These are phyloP conservation scores for Syzygium oleosum DNA, from an alignment of 345 rosid genomes.

Conservation along the genomic window DNA sequence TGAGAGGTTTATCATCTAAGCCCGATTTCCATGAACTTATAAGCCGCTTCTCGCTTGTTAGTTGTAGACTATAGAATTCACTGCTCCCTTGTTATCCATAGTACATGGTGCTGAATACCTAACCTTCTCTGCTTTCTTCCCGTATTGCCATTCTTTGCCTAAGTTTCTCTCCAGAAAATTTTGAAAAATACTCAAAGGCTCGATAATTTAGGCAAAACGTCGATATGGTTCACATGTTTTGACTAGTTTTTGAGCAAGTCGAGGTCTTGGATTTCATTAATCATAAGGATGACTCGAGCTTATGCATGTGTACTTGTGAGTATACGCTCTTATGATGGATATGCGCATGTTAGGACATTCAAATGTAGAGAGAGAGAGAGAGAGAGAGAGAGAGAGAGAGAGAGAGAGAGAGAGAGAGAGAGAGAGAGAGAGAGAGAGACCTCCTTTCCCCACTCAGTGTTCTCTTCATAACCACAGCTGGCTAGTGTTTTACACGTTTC, in stretches of 20 bases:
- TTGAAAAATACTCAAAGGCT: background rate
- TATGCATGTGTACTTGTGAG: background rate
- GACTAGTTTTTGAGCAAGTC: background rate
- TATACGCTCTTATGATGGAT: background rate
- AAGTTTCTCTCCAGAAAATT: background rate
- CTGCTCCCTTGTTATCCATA: background rate
- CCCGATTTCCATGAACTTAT: background rate
- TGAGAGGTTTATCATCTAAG: background rate
- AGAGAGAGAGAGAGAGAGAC: background rate
- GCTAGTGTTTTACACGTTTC: constrained; percentile 14
- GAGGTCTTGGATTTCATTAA: background rate
- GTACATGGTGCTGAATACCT: background rate
- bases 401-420: background rate
- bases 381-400: no score
- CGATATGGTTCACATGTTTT: background rate
- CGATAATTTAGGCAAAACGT: background rate
- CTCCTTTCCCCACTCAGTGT: constrained; percentile 22
- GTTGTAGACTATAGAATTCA: background rate
- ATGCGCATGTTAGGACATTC: background rate
- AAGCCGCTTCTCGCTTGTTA: background rate
- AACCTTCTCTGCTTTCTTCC: background rate
- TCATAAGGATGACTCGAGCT: background rate
- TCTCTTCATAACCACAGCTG: constrained; percentile 17
- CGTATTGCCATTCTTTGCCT: background rate
- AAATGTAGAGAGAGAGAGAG: background rate